phyloP scores from a whole-genome alignment of 441 rosid genomes.

The Breynia disticha region DNA sequence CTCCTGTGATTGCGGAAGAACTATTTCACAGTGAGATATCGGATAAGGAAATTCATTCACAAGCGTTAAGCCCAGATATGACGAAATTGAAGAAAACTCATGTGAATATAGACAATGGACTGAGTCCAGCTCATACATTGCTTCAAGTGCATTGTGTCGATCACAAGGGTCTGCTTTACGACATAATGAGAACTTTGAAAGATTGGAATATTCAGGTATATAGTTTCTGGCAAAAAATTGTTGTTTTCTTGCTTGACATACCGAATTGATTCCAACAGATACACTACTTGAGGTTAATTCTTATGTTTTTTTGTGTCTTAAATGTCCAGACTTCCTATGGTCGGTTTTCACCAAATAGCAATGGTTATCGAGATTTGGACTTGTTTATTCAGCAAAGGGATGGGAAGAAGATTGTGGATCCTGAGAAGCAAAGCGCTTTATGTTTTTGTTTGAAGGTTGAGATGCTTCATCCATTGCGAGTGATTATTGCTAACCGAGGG shows the following conservation, averaged over 20 bases:
- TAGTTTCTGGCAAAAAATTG: background rate
- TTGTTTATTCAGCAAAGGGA: constrained; percentile 67
- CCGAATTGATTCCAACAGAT: no score
- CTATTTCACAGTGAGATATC: constrained; percentile 41
- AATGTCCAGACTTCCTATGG: constrained; percentile 55
- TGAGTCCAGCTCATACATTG: constrained; percentile 72
- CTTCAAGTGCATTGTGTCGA: constrained; percentile 58
- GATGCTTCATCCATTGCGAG: constrained; percentile 80
- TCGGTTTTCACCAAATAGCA: constrained; percentile 43
- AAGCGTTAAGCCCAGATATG: constrained; percentile 58
- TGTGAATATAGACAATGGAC: constrained; percentile 49
- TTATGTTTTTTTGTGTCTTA: constrained; percentile 11
- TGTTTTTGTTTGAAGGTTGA: constrained; percentile 57
- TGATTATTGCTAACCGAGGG: constrained; percentile 59
- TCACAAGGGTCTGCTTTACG: constrained; percentile 79
- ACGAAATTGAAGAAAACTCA: constrained; percentile 39
- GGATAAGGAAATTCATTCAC: constrained; percentile 39
- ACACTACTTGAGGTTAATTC: background rate
- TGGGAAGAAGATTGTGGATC: constrained; percentile 65
- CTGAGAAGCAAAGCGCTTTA: constrained; percentile 43
- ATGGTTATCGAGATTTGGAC: constrained; percentile 60
- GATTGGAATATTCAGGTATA: constrained; percentile 68
- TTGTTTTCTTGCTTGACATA: no score
- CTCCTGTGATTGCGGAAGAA: constrained; percentile 52
- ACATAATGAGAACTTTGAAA: constrained; percentile 68